Conservation (phyloP, 805 yeast species). For the Debaryomyces prosopidis region DNA sequence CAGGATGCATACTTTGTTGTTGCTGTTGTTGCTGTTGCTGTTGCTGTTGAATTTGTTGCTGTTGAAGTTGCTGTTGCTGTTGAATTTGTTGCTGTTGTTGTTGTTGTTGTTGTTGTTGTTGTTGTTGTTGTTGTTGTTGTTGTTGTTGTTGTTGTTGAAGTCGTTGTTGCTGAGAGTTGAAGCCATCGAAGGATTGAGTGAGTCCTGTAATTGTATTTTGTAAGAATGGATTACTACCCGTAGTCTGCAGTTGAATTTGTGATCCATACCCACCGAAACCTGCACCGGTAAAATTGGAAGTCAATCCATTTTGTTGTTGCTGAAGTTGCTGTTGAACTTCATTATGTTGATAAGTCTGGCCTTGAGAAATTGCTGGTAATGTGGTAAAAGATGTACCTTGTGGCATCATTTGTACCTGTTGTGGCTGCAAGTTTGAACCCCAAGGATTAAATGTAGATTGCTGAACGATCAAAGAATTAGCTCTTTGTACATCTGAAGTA, state of each 20-base stretch:
- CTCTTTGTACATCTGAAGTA: constrained; percentile 13
- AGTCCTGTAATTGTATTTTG: constrained; percentile 6
- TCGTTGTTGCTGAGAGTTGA: constrained; percentile 6
- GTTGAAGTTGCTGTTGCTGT: constrained; percentile 22
- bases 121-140: constrained; percentile 20
- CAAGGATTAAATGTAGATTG: constrained; percentile 44
- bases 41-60: constrained; percentile 11
- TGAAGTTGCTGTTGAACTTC: constrained; percentile 1
- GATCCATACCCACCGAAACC: constrained; percentile 59
- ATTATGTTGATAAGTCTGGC: constrained; percentile 11
- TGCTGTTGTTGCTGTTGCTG: constrained; percentile 12
- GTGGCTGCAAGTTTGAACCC: constrained; percentile 17
- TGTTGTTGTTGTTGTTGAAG: constrained; percentile 23
- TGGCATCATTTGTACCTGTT: constrained; percentile 6
- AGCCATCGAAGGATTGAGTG: not conserved
- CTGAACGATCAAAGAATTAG: constrained; percentile 32
- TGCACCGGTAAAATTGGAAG: constrained; percentile 48
- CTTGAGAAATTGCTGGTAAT: constrained; percentile 10
- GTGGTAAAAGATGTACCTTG: constrained; percentile 7
- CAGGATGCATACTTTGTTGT: constrained; percentile 9
- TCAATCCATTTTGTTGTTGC: constrained; percentile 16
- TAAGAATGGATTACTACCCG: constrained; percentile 22
- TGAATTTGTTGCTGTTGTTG: constrained; percentile 10
- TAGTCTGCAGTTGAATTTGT: constrained; percentile 22
- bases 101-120: constrained; percentile 16